A percentile compares a stretch with the other conserved stretches of the same genome.
Conservation (phyloP, 2,329 filamentous ascomycete genomes). For the Alternaria panax region DNA sequence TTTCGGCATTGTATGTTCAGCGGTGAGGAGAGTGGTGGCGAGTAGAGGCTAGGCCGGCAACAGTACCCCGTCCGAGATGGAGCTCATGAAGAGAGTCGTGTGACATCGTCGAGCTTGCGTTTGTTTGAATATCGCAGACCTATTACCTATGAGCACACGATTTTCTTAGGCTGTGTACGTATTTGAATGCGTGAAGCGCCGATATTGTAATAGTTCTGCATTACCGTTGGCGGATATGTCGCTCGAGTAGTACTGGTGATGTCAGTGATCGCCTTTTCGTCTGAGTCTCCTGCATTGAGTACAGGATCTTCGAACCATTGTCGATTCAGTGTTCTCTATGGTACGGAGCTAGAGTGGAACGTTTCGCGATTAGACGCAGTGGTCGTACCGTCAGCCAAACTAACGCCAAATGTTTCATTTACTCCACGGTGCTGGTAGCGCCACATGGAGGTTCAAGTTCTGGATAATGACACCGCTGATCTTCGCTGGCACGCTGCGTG, state of each 20-base stretch:
- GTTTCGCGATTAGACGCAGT: slow-evolving; percentile 5
- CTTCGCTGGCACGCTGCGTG: background rate
- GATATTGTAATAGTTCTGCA: background rate
- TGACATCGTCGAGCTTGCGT: slow-evolving; percentile 3
- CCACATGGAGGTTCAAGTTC: background rate
- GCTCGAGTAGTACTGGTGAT: slow-evolving; percentile 2
- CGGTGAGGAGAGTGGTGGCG: background rate
- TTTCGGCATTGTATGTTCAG: background rate
- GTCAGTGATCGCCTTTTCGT: background rate
- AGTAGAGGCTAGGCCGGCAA: slow-evolving; percentile 3
- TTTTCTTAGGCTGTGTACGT: background rate
- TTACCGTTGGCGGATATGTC: background rate
- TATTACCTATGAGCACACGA: background rate
- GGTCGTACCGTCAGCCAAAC: background rate
- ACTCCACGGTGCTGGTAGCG: background rate
- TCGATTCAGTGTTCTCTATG: slow-evolving; percentile 8
- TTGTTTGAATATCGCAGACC: background rate
- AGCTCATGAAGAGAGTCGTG: slow-evolving; percentile 4
- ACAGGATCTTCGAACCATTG: slow-evolving; percentile 18
- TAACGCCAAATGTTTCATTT: background rate
- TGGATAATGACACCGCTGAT: background rate
- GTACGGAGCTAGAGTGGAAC: slow-evolving; percentile 6
- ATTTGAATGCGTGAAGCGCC: background rate
- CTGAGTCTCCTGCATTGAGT: background rate
- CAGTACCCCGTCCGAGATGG: background rate